Base-by-base conservation (phyloP, 2,329 filamentous ascomycete genomes). In the Paecilomyces formosus region DNA sequence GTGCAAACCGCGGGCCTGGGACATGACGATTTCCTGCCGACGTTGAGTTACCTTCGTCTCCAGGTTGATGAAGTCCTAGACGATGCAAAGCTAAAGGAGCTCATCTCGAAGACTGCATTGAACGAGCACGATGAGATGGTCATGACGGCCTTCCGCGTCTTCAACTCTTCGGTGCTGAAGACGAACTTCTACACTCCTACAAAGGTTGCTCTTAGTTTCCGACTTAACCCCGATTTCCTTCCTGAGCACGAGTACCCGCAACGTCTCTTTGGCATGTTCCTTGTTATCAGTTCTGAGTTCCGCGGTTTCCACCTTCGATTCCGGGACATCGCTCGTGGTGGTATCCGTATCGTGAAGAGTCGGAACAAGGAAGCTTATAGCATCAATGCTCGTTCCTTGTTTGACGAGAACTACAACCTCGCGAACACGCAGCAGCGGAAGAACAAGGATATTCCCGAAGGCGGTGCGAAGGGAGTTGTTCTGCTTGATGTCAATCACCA, bases 401-500 rank as follows among this genome's bases (percentile, higher is more conserved):
- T 99, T 68, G 94, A 99, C 67, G 94, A 99, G 79, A 99, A 99
- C 78, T 99, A 99, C 78, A 95, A 94, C 63, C 84, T 99, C 61
- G 93, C 94, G 64, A 97, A 95, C 77, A 99, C 94, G 0, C 94
- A 99, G 77, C 94, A 99, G 79, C 90, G 94, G 71, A 99, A 99
- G 85, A 99, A 99, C 83, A 99, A 99, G 81, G 94, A 99, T 70
- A 99, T 99, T 56, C 94, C 94, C 2, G 94, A 99, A 79, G 94
- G 94, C 63, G 94, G 94, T 57, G 96, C 93, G 68, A 99, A 99
- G 81, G 94, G 94, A 78, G 94, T 99, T 59, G 93, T 99, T 61
- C 83, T 99, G 53, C 85, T 99, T 49, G 93, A 99, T 74, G 86
- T 90, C 62, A 88, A 92, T 72, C 92, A 97, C 76, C 94, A 99